Conservation (phyloP, 495 filamentous ascomycete genomes). For the Bathelium albidoporum region DNA sequence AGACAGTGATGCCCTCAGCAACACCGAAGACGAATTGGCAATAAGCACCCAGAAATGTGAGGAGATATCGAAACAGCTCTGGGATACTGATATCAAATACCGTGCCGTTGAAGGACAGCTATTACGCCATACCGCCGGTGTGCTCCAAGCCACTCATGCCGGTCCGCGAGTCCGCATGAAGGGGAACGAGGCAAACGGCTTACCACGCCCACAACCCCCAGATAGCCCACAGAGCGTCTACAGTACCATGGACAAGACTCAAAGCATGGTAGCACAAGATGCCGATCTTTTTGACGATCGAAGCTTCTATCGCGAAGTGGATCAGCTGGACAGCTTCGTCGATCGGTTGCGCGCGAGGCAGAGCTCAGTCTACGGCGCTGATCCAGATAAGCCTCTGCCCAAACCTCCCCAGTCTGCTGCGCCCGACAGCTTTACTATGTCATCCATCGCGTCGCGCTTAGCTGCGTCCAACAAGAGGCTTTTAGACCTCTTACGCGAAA, state of each 20-base stretch:
- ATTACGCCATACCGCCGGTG: slow-evolving; percentile 83
- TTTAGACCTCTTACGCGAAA: neutral
- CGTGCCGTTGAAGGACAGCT: slow-evolving; percentile 62
- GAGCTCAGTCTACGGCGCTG: slow-evolving; percentile 6
- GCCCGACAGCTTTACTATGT: neutral
- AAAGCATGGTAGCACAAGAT: slow-evolving; percentile 35
- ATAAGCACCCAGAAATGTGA: slow-evolving; percentile 73
- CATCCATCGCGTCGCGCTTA: neutral
- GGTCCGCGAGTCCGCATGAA: neutral
- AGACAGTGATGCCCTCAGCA: slow-evolving; percentile 34
- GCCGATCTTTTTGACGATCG: slow-evolving; percentile 65
- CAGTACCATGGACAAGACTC: slow-evolving; percentile 43
- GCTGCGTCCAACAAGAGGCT: neutral
- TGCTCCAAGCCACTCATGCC: slow-evolving; percentile 29
- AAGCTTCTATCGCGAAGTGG: slow-evolving; percentile 63
- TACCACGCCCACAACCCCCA: slow-evolving; percentile 34
- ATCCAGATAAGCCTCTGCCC: slow-evolving; percentile 12
- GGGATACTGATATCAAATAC: slow-evolving; percentile 59
- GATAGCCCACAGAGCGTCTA: slow-evolving; percentile 60
- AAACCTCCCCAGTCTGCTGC: slow-evolving; percentile 9
- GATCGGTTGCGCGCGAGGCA: slow-evolving; percentile 8
- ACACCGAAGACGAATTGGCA: slow-evolving; percentile 64
- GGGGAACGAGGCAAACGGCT: neutral
- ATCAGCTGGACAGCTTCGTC: slow-evolving; percentile 50
- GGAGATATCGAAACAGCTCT: slow-evolving; percentile 69